phyloP scores from a whole-genome alignment of 352 stramenopile genomes.

The Phytopythium delawarense region DNA sequence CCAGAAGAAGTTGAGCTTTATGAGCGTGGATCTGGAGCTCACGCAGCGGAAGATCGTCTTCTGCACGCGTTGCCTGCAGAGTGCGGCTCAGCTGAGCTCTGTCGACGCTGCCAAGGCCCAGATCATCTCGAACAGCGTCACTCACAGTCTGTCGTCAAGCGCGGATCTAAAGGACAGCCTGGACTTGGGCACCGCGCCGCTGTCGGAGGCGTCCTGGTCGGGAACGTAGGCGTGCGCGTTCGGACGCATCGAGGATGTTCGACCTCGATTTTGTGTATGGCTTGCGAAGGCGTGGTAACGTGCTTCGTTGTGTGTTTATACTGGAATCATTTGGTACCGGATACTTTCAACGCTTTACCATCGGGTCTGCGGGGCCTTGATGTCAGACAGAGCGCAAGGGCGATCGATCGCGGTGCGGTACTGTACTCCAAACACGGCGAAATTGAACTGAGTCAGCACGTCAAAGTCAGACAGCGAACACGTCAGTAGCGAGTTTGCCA shows the following conservation, averaged over 20 bases:
- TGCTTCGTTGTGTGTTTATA: neutral
- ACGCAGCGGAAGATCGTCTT: slow-evolving; percentile 22
- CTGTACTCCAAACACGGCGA: too few species aligned
- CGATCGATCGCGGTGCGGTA: too few species aligned
- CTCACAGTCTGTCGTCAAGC: neutral
- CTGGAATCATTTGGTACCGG: neutral
- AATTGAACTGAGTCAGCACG: too few species aligned
- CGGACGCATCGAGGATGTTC: neutral
- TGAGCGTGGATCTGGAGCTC: slow-evolving; percentile 26
- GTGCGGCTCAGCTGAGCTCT: neutral
- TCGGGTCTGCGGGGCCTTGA: too few species aligned
- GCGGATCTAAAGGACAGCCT: neutral
- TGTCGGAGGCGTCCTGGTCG: neutral
- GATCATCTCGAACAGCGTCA: slow-evolving; percentile 1
- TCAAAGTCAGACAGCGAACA: too few species aligned
- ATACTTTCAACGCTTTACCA: too few species aligned
- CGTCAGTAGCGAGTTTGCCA: too few species aligned
- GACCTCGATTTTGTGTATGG: neutral
- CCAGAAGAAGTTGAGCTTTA: slow-evolving; percentile 28
- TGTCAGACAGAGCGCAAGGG: too few species aligned
- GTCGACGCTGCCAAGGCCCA: slow-evolving; percentile 2
- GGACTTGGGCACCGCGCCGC: neutral
- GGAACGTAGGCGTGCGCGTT: neutral
- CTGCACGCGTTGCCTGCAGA: slow-evolving; percentile 5
- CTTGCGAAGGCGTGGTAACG: neutral